Evolutionary conservation across 306 rosid genomes (phyloP), one percentile per base, ranked within the genome.

Genomic region (Carpinus viminea): DNA sequence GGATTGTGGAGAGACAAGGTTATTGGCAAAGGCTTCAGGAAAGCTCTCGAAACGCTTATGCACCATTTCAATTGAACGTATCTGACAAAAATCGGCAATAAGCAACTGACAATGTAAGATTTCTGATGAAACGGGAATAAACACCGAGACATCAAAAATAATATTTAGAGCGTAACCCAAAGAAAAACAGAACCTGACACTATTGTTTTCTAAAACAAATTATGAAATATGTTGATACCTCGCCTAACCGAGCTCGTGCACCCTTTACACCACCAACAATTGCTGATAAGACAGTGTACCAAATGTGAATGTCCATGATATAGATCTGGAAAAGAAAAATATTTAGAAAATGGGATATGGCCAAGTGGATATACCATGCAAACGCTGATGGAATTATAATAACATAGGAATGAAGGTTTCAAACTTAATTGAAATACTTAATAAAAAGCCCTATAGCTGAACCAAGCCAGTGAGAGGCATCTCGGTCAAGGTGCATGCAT

Each of bases 21-120:
- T 91, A 51, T 86, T 80, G 43, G 78, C 96, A 90, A 95, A 93
- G 51, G 98, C 99, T 83, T 84, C 85, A 0, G 99, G 99, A 77
- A 95, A 95, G 87, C 96, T 95, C 86, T 92, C 99, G 82, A 95
- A 95, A 78, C 99, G 99, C 76, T 90, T 95, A 69, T 95, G 98
- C 79, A 95, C 93, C 99, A 95, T 95, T 83, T 93, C 98, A 80
- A 93, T 90, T 75, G 98, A 90, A 60, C 99, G 99, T 85, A 95
- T 95, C 99, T 95, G 90, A 75, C 77, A 77, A 41, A 83, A 78
- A 54, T 72, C 69, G 79, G 80, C 61, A 78, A 57, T 54, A 80
- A 38, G 38, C 73, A 86, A 72, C 65, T 51, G 75, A 73, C 34
- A 28, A 11, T 68, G 38, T 43, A 72, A 61, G 74, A 76, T 62